Conservation (phyloP, 1,139 yeast species). For the Yamadazyma conglobata region DNA sequence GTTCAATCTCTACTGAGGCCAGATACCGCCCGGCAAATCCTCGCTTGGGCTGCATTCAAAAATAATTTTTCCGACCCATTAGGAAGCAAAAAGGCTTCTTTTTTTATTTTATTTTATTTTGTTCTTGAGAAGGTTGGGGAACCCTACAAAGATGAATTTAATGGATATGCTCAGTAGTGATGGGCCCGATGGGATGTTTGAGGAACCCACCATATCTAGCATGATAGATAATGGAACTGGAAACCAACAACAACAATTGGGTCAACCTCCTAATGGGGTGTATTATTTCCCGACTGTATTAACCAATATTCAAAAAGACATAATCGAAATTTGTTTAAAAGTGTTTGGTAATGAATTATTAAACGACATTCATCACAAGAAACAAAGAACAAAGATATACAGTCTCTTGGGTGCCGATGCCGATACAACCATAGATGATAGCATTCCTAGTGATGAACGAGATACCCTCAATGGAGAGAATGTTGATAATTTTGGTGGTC, state of each 20-base stretch:
- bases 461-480: background rate
- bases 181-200: slow-evolving; percentile 14
- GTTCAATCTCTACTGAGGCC: no score
- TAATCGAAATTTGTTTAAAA: slow-evolving; percentile 50
- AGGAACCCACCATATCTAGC: slow-evolving; percentile 9
- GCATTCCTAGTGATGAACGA: background rate
- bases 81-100: no score
- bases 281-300: slow-evolving; percentile 54
- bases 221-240: slow-evolving; percentile 9
- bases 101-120: no score
- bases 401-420: slow-evolving; percentile 25
- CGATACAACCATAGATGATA: slow-evolving; percentile 10
- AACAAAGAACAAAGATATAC: slow-evolving; percentile 33
- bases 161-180: slow-evolving; percentile 33
- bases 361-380: slow-evolving; percentile 22
- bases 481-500: slow-evolving; percentile 1
- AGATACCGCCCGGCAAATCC: no score
- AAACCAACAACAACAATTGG: background rate
- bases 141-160: slow-evolving; percentile 35
- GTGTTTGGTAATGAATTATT: slow-evolving; percentile 48
- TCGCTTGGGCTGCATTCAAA: no score
- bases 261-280: slow-evolving; percentile 23
- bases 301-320: slow-evolving; percentile 53
- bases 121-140: no score
- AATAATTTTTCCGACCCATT: no score